A percentile compares a stretch with the other conserved stretches of the same genome.
These are phyloP conservation scores for Toxicodendron radicans DNA, from an alignment of 345 rosid genomes.

Conservation along the genomic window DNA sequence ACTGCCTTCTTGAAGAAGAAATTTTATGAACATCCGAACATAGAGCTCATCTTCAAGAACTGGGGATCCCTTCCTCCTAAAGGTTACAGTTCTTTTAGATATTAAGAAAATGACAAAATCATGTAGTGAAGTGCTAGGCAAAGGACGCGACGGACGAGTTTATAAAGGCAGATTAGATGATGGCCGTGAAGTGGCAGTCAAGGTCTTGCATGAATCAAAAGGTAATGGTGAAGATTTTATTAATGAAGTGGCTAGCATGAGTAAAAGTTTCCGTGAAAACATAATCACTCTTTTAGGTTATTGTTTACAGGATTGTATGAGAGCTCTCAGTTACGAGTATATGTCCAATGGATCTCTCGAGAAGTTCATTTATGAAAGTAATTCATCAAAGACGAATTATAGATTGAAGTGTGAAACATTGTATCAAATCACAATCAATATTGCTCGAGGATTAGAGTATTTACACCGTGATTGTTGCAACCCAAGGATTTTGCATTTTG, in stretches of 20 bases:
- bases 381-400: background rate
- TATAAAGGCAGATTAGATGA: background rate
- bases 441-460: conserved; percentile 13
- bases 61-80: no score
- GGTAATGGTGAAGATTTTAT: conserved; percentile 4
- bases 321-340: conserved; percentile 7
- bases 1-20: background rate
- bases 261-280: conserved; percentile 5
- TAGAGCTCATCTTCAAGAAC: background rate
- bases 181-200: background rate
- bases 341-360: background rate
- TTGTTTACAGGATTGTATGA: background rate
- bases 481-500: conserved; percentile 1
- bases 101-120: no score
- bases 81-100: no score
- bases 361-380: background rate
- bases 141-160: conserved; percentile 1
- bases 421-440: background rate
- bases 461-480: background rate
- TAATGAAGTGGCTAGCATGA: conserved; percentile 10
- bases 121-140: background rate
- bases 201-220: conserved; percentile 1
- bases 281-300: background rate
- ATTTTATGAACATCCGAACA: background rate
- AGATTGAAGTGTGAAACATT: background rate